Conservation (phyloP, 768 basidiomycete genomes). For the Sarcomyxa edulis region DNA sequence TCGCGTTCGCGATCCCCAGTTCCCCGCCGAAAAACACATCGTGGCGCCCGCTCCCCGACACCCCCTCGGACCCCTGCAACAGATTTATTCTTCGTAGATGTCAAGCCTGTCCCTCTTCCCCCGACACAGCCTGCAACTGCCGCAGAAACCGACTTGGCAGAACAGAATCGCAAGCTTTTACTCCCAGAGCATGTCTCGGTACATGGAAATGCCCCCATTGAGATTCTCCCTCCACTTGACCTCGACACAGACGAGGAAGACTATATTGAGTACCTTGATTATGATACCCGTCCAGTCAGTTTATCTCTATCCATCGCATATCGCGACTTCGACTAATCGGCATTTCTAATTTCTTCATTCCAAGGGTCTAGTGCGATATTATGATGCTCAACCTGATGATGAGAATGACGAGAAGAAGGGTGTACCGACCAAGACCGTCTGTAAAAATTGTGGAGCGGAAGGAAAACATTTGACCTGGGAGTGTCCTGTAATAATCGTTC, state of each 20-base stretch:
- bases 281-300: constrained; percentile 56
- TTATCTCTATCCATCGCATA: background rate
- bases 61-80: no score
- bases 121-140: constrained; percentile 10
- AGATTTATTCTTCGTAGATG: constrained; percentile 48
- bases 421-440: constrained; percentile 48
- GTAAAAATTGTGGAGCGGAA: constrained; percentile 75
- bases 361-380: constrained; percentile 55
- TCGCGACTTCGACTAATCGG: background rate
- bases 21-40: no score
- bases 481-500: constrained; percentile 71
- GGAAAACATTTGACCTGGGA: constrained; percentile 61
- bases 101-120: constrained; percentile 24
- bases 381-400: no score
- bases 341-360: constrained; percentile 27
- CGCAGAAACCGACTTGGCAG: constrained; percentile 6
- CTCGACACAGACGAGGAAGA: constrained; percentile 48
- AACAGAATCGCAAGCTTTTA: constrained; percentile 33
- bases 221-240: constrained; percentile 38
- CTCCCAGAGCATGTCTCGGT: constrained; percentile 71
- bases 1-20: no score
- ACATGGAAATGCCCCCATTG: constrained; percentile 37
- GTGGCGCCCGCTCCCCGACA: no score
- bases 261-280: constrained; percentile 77
- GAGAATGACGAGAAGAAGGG: constrained; percentile 31